These are phyloP conservation scores for Ceratocystis ficicola DNA, from an alignment of 2,329 filamentous ascomycete species.

Conservation along the genomic window DNA sequence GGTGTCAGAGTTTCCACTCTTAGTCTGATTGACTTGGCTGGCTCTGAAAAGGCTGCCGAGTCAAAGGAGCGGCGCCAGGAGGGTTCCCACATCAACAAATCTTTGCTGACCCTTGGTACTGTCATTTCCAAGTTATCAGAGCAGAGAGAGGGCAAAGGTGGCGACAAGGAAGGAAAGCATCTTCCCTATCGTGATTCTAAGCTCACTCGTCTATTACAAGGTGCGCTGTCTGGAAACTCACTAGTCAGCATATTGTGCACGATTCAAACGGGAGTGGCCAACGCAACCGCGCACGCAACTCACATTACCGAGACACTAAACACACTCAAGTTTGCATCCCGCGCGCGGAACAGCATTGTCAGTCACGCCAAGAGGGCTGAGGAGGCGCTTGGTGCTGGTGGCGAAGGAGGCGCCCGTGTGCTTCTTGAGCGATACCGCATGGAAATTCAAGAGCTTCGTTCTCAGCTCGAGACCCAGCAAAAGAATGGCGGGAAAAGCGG, in stretches of 20 bases:
- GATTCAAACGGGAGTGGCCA: constrained; percentile 76
- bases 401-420: constrained; percentile 76
- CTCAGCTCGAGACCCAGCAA: constrained; percentile 71
- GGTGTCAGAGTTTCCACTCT: constrained; percentile 91
- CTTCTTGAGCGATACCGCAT: constrained; percentile 85
- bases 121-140: constrained; percentile 90
- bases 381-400: constrained; percentile 66
- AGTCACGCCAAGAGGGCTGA: constrained; percentile 93
- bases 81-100: constrained; percentile 98
- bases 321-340: constrained; percentile 89
- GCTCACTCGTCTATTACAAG: constrained; percentile 81
- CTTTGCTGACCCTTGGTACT: constrained; percentile 82
- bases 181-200: constrained; percentile 96
- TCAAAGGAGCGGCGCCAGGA: constrained; percentile 88
- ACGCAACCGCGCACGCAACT: constrained; percentile 54
- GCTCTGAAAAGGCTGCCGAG: constrained; percentile 90
- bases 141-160: constrained; percentile 57
- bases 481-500: constrained; percentile 52
- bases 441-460: constrained; percentile 73
- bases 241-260: constrained; percentile 96
- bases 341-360: constrained; percentile 95
- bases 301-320: constrained; percentile 86
- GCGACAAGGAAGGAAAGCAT: constrained; percentile 80
- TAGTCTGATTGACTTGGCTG: constrained; percentile 89
- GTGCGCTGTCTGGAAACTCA: constrained; percentile 82